Evolutionary conservation across 345 rosid genomes (phyloP).

Genomic region (Lepidium africanum): DNA sequence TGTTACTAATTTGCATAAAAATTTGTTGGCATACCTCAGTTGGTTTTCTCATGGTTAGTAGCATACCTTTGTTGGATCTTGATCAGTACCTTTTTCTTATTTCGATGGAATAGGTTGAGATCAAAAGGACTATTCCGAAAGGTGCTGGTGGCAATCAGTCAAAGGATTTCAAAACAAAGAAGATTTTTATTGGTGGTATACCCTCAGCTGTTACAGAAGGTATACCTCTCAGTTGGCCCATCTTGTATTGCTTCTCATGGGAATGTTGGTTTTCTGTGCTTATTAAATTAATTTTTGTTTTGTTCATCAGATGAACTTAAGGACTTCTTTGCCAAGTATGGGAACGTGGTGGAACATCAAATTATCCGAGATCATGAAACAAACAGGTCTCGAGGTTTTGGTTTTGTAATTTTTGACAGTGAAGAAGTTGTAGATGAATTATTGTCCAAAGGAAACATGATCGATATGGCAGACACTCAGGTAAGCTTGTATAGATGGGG

Average conservation of each 20-base stretch:
- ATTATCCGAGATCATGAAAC: slow-evolving; percentile 90
- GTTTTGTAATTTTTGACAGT: slow-evolving; percentile 79
- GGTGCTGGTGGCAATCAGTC: slow-evolving; percentile 52
- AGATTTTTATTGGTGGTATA: slow-evolving; percentile 92
- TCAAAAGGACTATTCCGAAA: slow-evolving; percentile 89
- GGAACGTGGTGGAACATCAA: slow-evolving; percentile 73
- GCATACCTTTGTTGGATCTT: background rate
- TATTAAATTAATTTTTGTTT: background rate
- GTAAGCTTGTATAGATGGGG: slow-evolving; percentile 44
- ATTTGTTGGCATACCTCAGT: background rate
- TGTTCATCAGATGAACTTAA: slow-evolving; percentile 60
- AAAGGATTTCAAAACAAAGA: slow-evolving; percentile 75
- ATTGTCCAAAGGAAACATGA: slow-evolving; percentile 81
- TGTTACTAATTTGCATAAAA: background rate
- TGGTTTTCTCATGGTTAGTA: background rate
- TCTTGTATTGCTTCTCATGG: background rate
- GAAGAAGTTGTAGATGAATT: slow-evolving; percentile 81
- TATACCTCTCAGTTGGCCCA: slow-evolving; percentile 6
- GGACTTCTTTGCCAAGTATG: slow-evolving; percentile 75
- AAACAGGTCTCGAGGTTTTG: slow-evolving; percentile 85
- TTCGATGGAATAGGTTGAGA: slow-evolving; percentile 59
- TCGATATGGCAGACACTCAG: slow-evolving; percentile 92
- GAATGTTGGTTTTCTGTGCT: background rate
- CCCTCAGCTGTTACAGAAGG: slow-evolving; percentile 76
- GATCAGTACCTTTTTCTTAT: background rate